Evolutionary conservation across 2,329 filamentous ascomycete species (phyloP).

Genomic region (Colletotrichum sp.): DNA sequence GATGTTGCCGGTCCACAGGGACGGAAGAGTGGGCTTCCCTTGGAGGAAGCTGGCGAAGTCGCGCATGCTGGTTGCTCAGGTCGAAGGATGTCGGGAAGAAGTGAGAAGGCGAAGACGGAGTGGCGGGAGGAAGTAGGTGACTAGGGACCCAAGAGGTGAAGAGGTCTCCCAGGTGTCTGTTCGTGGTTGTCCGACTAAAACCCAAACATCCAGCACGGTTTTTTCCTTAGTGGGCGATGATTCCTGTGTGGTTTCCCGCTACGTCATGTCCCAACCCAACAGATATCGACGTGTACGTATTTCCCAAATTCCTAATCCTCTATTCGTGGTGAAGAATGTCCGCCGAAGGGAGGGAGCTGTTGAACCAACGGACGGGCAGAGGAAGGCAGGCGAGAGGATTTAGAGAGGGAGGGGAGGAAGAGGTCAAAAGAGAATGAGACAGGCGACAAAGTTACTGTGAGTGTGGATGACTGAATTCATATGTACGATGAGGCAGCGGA

Average conservation of each 20-base stretch:
- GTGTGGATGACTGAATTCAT: slow-evolving; percentile 21
- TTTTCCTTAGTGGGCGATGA: neutral
- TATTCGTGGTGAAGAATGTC: neutral
- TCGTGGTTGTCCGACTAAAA: slow-evolving; percentile 4
- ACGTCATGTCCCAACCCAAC: slow-evolving; percentile 5
- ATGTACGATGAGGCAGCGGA: slow-evolving; percentile 19
- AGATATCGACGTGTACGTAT: neutral
- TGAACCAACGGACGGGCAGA: neutral
- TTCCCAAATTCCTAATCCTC: neutral
- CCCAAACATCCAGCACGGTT: slow-evolving; percentile 1
- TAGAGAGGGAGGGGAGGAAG: slow-evolving; percentile 1
- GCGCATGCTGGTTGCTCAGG: slow-evolving; percentile 33
- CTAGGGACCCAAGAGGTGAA: neutral
- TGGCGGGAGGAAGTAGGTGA: neutral
- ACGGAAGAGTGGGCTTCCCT: slow-evolving; percentile 43
- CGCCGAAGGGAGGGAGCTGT: neutral
- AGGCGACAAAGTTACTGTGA: neutral
- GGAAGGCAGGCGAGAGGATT: neutral
- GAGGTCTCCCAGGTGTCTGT: slow-evolving; percentile 1
- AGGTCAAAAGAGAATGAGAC: slow-evolving; percentile 14
- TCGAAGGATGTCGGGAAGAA: neutral
- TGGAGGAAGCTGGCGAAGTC: slow-evolving; percentile 40
- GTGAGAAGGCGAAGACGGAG: neutral
- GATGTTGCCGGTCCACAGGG: slow-evolving; percentile 43
- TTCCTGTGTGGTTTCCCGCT: neutral